These are phyloP conservation scores for Pezicula radicicola DNA, from an alignment of 2,329 filamentous ascomycete species.

Conservation along the genomic window DNA sequence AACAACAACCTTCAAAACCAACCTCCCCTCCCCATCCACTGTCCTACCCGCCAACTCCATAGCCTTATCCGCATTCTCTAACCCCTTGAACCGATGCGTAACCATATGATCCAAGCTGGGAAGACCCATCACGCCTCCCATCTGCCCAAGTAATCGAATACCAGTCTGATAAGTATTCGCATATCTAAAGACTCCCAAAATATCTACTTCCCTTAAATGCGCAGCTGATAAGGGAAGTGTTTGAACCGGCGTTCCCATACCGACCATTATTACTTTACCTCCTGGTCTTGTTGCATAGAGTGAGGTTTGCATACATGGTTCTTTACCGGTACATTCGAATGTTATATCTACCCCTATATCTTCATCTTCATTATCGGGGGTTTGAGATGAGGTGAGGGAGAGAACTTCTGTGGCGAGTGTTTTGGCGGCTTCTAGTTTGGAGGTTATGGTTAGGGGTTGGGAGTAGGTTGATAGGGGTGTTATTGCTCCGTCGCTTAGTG, in stretches of 20 bases:
- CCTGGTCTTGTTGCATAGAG: slow-evolving; percentile 69
- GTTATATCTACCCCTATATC: slow-evolving; percentile 66
- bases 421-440: slow-evolving; percentile 47
- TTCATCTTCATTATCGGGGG: slow-evolving; percentile 43
- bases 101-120: slow-evolving; percentile 68
- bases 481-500: slow-evolving; percentile 28
- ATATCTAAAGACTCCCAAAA: slow-evolving; percentile 76
- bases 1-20: slow-evolving; percentile 72
- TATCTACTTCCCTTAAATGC: slow-evolving; percentile 72
- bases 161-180: slow-evolving; percentile 72
- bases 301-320: slow-evolving; percentile 70
- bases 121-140: slow-evolving; percentile 42
- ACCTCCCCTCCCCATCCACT: slow-evolving; percentile 61
- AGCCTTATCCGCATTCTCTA: slow-evolving; percentile 58
- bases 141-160: slow-evolving; percentile 52
- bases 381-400: slow-evolving; percentile 25
- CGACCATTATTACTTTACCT: slow-evolving; percentile 72
- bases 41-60: slow-evolving; percentile 71
- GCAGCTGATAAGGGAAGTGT: slow-evolving; percentile 71
- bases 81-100: slow-evolving; percentile 68
- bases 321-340: slow-evolving; percentile 77
- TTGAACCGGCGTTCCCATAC: slow-evolving; percentile 76
- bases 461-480: slow-evolving; percentile 37
- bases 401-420: slow-evolving; percentile 47
- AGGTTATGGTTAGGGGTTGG: slow-evolving; percentile 31